Evolutionary conservation across 495 filamentous ascomycete species (phyloP), one percentile per base, ranked within the genome.

Genomic region (Trichoderma gamsii): DNA sequence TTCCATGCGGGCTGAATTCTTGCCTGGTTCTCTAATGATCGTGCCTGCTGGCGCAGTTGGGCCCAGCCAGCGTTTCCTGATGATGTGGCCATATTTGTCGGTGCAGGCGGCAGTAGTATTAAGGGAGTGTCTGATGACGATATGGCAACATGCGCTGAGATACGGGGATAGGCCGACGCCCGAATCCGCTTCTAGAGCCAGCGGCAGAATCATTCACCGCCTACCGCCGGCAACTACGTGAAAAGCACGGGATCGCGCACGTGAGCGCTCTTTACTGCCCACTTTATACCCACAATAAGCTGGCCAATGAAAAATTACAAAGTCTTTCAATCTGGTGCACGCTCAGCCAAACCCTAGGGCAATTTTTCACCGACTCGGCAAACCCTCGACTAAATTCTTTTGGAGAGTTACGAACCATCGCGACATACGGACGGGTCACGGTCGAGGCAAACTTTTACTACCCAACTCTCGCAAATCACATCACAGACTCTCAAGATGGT

Each of bases 31-130:
- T 99, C 96, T 69, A 98, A 82, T 25, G 89, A 86, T 71, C 96
- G 85, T 66, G 93, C 91, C 78, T 98, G 95, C 78, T 97, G 92
- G 71, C 95, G 90, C 67, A 99, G 87, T 80, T 97, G 95, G 70
- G 92, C 89, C 95, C 95, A 99, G 76, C 92, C 93, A 67, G 88
- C 76, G 56, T 78, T 90, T 70, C 91, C 86, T 29, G 90, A 90
- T 64, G 91, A 80, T 63, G 87, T 83, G 41, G 91, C 85, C 92
- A 95, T 95, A 52, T 69, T 68, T 56, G 63, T 27, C 23, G 27
- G n/a, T 61, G 3, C 3, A 29, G 56, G 56, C 56, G 49, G 18
- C 49, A 52, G 27, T 15, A 1, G 6, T 21, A 15, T 32, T 61
- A 23, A 61, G 56, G 23, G 56, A 29, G 25, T 25, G 4, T 61